Evolutionary conservation across 352 stramenopile genomes (phyloP), one percentile per base, ranked within the genome.

Genomic region (Phytophthora niederhauseri): DNA sequence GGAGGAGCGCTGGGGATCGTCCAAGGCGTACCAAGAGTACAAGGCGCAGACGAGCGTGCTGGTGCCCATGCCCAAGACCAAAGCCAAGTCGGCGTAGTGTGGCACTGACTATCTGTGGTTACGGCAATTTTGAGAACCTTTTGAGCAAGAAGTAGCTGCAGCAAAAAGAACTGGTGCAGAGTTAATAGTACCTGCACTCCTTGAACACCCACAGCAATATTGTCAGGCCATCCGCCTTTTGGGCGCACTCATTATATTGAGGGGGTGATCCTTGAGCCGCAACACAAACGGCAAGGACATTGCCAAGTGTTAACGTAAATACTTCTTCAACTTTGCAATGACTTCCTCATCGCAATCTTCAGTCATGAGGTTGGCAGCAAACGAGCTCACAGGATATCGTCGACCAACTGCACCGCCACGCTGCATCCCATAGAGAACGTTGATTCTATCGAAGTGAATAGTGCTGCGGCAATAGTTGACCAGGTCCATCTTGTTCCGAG

Each of bases 21-120:
- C 76, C 8, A 75, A 78, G 60, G 75, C 68, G n/a, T 97, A 97
- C 65, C 73, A 90, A 58, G 70, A 80, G 51, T 97, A 97, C 77
- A 95, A 95, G 77, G 66, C 68, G 30, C 76, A 78, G 55, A 95
- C 84, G 22, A 91, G 78, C 55, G 48, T 93, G 45, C 55, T 97
- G 20, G 17, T 95, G 34, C 81, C 69, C 26, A 61, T 76, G 67
- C 74, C 71, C 8, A 75, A 74, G 53, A 17, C 6, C 15, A 48
- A 48, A 48, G 41, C 41, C 3, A 48, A 48, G n/a, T 20, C 41
- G 17, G 17, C 41, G 14, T 48, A 48, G 41, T n/a, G 12, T 43
- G 34, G 11, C 31, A 41, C 31, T 6, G 4, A 30, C 26, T 30
- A 5, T 30, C 26, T 7, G 26, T 34, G 30, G 30, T 1, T 34